Base-by-base conservation (phyloP, 2,329 filamentous ascomycete genomes). In the Monilinia polystroma region DNA sequence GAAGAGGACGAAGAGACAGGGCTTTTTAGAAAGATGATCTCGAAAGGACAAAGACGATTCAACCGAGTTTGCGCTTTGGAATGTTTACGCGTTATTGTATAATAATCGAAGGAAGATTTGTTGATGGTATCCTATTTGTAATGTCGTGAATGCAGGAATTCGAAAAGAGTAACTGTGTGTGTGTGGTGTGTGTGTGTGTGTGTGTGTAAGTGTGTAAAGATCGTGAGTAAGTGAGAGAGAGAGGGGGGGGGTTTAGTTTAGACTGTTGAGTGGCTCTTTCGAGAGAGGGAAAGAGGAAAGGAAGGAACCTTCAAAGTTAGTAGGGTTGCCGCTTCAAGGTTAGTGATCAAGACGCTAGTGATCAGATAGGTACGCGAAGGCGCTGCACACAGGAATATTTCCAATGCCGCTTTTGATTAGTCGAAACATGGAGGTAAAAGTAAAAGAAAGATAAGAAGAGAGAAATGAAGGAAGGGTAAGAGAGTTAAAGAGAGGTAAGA, bases 1-100 rank as follows among this genome's bases (percentile, higher is more conserved):
- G 63, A 65, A 52, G 54, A 16, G 52, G 20, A 59, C 63, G 53
- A 49, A 43, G 41, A 59, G 43, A 43, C 63, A 64, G 43, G 63
- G 54, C 43, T 51, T 52, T 65, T 65, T 20, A 16, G 18, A 23
- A 59, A 51, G 45, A 49, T 52, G 63, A 43, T 65, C 54, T 65
- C 63, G 63, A 65, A 51, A 57, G 55, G 63, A 65, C 63, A 65
- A 65, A 65, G 63, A 65, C 53, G 53, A 49, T 32, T 49, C 63
- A 65, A 65, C 63, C 63, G 63, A 65, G 63, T 65, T 65, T 65
- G 63, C 63, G 63, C 63, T 65, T 51, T 59, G 54, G 63, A 65
- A 65, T 65, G 63, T 49, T 59, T 65, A 65, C 63, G 54, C 54
- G 54, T 59, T 26, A 32, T 63, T 43, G 60, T 54, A 43, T 23